Evolutionary conservation across 805 yeast genomes (phyloP).

Genomic region (Lachancea quebecensis): DNA sequence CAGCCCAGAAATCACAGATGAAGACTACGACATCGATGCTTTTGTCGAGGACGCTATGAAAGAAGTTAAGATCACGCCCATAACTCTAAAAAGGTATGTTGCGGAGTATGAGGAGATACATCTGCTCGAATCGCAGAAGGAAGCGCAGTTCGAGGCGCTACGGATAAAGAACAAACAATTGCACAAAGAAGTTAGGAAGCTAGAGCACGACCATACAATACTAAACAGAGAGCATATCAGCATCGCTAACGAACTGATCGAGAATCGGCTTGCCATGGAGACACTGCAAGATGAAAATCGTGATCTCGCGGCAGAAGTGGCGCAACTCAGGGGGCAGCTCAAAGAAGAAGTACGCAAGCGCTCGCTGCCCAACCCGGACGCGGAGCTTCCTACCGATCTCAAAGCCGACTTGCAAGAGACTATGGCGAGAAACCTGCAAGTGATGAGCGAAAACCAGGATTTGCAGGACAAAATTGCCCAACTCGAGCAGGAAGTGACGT

Average conservation of each 20-base stretch:
- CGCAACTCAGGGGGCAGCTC: constrained; percentile 38
- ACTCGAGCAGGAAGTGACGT: constrained; percentile 33
- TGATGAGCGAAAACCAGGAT: constrained; percentile 54
- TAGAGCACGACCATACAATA: constrained; percentile 62
- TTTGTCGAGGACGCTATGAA: constrained; percentile 71
- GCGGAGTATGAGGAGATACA: constrained; percentile 74
- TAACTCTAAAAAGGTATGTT: constrained; percentile 60
- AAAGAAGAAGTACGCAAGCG: constrained; percentile 29
- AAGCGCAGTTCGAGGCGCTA: constrained; percentile 55
- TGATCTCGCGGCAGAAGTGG: constrained; percentile 45
- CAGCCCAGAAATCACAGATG: constrained; percentile 18
- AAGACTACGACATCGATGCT: constrained; percentile 56
- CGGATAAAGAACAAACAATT: constrained; percentile 63
- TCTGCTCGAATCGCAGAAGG: constrained; percentile 55
- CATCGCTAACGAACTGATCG: constrained; percentile 81
- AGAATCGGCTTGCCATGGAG: constrained; percentile 68
- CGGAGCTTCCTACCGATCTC: constrained; percentile 34
- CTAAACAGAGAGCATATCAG: constrained; percentile 79
- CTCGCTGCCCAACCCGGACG: constrained; percentile 29
- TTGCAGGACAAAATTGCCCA: constrained; percentile 46
- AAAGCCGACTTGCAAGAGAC: constrained; percentile 51
- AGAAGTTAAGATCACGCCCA: constrained; percentile 62
- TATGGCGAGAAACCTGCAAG: constrained; percentile 55
- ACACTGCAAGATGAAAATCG: constrained; percentile 68
- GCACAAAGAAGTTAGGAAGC: constrained; percentile 61